A percentile compares a stretch with the other conserved stretches of the same genome.
Evolutionary conservation across 345 rosid species (phyloP).

Genomic region (Eucalyptus tenuipes): DNA sequence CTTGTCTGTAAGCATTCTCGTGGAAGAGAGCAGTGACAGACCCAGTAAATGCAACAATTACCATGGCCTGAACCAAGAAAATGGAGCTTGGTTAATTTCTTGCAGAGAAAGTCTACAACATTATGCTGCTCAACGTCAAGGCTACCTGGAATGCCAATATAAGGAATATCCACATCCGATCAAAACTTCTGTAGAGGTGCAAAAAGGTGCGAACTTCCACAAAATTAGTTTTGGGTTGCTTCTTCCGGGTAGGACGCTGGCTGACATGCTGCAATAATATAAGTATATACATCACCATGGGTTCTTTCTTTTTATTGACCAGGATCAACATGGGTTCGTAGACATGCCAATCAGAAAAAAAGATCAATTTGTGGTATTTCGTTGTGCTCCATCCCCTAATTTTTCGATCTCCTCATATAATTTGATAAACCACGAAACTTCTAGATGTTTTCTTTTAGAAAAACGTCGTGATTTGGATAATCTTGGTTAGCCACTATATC

Average conservation of each 20-base stretch:
- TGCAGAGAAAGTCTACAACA: neutral
- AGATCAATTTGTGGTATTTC: neutral
- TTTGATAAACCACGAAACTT: neutral
- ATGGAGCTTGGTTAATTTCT: neutral
- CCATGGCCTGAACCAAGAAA: constrained; percentile 61
- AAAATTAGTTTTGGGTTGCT: constrained; percentile 89
- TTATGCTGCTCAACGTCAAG: neutral
- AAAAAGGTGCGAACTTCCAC: constrained; percentile 97
- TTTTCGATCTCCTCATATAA: neutral
- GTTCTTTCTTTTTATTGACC: neutral
- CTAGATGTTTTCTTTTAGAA: neutral
- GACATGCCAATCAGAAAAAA: neutral
- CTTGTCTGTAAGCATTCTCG: constrained; percentile 41
- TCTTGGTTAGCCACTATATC: neutral
- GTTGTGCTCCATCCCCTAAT: neutral
- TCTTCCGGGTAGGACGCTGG: constrained; percentile 31
- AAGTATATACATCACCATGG: neutral
- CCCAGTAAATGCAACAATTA: constrained; percentile 82
- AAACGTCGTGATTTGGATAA: neutral
- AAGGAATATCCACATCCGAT: constrained; percentile 97
- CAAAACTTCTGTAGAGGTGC: constrained; percentile 91
- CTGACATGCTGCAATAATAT: constrained; percentile 34
- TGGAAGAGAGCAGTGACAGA: constrained; percentile 54
- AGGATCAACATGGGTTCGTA: neutral
- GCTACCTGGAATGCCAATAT: constrained; percentile 77